These are phyloP conservation scores for Solanum hybrid DNA, from an alignment of 305 asterid species.

Conservation along the genomic window DNA sequence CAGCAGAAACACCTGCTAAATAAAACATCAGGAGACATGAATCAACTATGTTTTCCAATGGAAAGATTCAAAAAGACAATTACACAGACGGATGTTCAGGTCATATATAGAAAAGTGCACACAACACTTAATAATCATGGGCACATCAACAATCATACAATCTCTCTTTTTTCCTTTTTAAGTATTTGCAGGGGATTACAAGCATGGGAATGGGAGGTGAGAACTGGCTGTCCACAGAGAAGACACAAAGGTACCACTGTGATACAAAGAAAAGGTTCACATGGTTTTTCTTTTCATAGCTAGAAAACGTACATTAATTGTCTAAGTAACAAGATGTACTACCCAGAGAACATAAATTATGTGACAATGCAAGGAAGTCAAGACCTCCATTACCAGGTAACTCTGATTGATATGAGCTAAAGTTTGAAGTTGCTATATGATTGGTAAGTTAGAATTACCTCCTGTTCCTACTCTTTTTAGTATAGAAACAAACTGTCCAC, in stretches of 20 bases:
- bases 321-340: background rate
- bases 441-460: background rate
- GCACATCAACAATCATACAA: background rate
- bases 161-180: background rate
- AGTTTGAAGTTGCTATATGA: background rate
- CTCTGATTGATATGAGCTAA: background rate
- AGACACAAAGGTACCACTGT: background rate
- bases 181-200: background rate
- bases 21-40: background rate
- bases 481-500: too few species aligned
- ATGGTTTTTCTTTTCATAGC: background rate
- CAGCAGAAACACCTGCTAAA: slow-evolving; percentile 14
- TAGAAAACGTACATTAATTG: background rate
- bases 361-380: background rate
- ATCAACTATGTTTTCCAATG: background rate
- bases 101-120: background rate
- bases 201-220: background rate
- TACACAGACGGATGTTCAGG: background rate
- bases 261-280: background rate
- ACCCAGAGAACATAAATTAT: background rate
- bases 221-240: background rate
- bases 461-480: background rate
- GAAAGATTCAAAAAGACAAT: background rate
- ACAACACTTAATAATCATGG: background rate
- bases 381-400: background rate